phyloP scores from a whole-genome alignment of 192 early-diverging fungal genomes.

The Podochytrium sp. region DNA sequence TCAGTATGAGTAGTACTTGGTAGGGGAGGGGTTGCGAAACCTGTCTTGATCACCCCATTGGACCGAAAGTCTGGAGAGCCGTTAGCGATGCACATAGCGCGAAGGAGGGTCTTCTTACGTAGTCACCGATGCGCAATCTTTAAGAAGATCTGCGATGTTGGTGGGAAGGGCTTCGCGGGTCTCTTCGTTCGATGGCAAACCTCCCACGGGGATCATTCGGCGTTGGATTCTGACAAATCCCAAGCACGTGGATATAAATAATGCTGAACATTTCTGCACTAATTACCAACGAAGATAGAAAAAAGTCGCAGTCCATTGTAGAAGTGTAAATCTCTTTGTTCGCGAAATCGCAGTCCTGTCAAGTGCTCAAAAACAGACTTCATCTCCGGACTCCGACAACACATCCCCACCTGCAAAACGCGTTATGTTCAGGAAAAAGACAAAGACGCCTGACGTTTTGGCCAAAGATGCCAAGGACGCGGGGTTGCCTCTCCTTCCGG shows the following conservation, averaged over 20 bases:
- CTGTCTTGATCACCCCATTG: slow-evolving; percentile 31
- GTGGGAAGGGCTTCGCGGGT: slow-evolving; percentile 17
- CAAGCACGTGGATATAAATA: background rate
- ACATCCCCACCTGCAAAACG: too few relatives aligned
- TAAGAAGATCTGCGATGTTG: background rate
- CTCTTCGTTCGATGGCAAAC: slow-evolving; percentile 2
- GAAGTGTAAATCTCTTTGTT: background rate
- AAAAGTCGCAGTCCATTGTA: too few relatives aligned
- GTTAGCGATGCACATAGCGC: background rate
- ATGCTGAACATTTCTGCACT: too few relatives aligned
- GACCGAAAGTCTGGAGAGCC: background rate
- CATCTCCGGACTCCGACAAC: background rate
- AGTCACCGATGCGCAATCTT: slow-evolving; percentile 26
- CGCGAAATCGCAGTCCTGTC: too few relatives aligned
- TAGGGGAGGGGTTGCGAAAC: background rate
- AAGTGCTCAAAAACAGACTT: background rate
- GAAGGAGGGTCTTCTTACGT: slow-evolving; percentile 6
- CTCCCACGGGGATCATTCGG: slow-evolving; percentile 13
- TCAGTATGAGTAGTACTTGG: too few relatives aligned
- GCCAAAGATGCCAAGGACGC: too few relatives aligned
- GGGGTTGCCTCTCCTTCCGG: too few relatives aligned
- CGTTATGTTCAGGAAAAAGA: slow-evolving; percentile 3
- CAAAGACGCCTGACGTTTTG: too few relatives aligned
- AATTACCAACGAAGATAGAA: too few relatives aligned
- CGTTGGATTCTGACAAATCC: background rate